phyloP scores from a whole-genome alignment of 306 rosid species.

The Fragaria nilgerrensis region DNA sequence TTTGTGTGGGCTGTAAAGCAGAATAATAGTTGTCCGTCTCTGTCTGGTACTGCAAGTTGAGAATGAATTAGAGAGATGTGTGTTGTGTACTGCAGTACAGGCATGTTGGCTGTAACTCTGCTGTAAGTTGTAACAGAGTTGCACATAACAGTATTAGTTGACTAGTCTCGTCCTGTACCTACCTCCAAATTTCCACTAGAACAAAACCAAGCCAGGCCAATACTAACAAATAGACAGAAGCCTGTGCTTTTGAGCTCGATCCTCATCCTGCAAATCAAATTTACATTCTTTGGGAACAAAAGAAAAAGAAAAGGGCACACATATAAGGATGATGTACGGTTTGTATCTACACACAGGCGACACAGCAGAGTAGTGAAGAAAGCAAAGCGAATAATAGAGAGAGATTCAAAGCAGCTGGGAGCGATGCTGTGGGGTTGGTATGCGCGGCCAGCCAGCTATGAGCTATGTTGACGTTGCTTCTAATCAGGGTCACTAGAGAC shows the following conservation, averaged over 20 bases:
- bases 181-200: neutral
- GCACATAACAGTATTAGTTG: conserved; percentile 20
- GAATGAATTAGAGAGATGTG: conserved; percentile 4
- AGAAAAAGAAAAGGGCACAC: neutral
- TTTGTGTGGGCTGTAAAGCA: conserved; percentile 87
- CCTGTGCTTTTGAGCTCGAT: neutral
- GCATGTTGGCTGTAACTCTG: conserved; percentile 46
- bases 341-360: neutral
- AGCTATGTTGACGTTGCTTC: conserved; percentile 92
- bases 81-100: conserved; percentile 49
- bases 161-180: conserved; percentile 6
- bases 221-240: neutral
- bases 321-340: neutral
- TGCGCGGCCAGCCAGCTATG: conserved; percentile 90
- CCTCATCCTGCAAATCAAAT: neutral
- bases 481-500: conserved; percentile 17
- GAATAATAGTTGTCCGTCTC: conserved; percentile 76
- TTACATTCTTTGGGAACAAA: neutral
- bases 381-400: conserved; percentile 5
- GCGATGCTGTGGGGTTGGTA: conserved; percentile 52
- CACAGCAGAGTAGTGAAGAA: neutral
- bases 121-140: conserved; percentile 29
- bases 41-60: conserved; percentile 83
- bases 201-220: neutral
- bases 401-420: conserved; percentile 42